phyloP scores from a whole-genome alignment of 345 rosid species.

The Adansonia digitata region DNA sequence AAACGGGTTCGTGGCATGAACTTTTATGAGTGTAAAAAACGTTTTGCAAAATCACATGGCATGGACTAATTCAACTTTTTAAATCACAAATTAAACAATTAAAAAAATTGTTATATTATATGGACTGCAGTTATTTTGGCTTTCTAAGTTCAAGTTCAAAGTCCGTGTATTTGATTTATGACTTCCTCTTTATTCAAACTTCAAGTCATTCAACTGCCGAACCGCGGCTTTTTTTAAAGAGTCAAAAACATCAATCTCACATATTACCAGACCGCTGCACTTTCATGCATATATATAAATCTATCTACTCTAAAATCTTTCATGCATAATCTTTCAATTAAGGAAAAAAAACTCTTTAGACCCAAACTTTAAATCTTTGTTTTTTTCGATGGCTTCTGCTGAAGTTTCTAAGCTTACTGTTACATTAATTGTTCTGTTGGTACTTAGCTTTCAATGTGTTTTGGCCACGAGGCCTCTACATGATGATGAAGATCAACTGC shows the following conservation, averaged over 20 bases:
- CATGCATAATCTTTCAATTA: not conserved
- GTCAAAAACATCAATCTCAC: not conserved
- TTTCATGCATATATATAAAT: not conserved
- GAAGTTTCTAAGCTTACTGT: not conserved
- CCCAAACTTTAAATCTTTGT: not conserved
- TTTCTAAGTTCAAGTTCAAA: not conserved
- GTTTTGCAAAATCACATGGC: not conserved
- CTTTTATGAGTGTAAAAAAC: not conserved
- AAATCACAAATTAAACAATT: not conserved
- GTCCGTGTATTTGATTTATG: not conserved
- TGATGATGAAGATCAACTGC: slow-evolving; percentile 4
- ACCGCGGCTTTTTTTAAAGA: not conserved
- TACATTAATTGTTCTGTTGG: not conserved
- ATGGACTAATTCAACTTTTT: not conserved
- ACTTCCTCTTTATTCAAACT: slow-evolving; percentile 1
- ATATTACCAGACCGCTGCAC: not conserved
- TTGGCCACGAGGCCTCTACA: slow-evolving; percentile 26
- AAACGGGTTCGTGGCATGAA: no score
- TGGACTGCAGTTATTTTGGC: not conserved
- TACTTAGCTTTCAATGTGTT: slow-evolving; percentile 5
- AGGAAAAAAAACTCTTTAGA: not conserved
- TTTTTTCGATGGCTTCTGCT: not conserved
- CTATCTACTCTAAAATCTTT: not conserved
- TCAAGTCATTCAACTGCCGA: not conserved
- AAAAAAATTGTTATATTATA: not conserved